Evolutionary conservation across 2,329 filamentous ascomycete genomes (phyloP).

Genomic region (Aureobasidium vineae): DNA sequence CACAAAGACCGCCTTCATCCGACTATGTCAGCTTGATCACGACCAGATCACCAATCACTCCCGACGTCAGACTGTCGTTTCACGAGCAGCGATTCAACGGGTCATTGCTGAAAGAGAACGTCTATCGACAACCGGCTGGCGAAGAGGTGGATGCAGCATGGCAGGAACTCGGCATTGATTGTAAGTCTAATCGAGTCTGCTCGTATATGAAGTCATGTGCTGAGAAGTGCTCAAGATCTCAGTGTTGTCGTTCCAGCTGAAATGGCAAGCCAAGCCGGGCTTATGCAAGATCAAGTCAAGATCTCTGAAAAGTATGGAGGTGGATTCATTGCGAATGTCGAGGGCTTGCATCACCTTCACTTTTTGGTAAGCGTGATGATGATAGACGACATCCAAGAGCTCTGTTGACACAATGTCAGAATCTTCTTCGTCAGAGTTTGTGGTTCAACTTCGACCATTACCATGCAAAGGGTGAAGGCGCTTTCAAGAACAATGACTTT

Average conservation of each 20-base stretch:
- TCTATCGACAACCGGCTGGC: constrained; percentile 52
- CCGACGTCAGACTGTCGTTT: constrained; percentile 47
- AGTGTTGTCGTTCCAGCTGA: neutral
- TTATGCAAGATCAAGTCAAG: neutral
- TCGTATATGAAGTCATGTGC: neutral
- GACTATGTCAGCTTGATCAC: no score
- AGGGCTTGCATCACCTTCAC: neutral
- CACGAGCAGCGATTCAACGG: constrained; percentile 54
- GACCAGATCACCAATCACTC: constrained; percentile 36
- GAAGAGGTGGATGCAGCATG: constrained; percentile 59
- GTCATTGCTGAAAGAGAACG: constrained; percentile 54
- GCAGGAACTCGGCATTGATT: constrained; percentile 53
- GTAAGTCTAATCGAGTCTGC: constrained; percentile 38
- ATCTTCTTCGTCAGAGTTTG: constrained; percentile 58
- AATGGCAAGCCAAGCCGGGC: neutral
- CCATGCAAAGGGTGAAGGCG: constrained; percentile 48
- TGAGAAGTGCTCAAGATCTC: neutral
- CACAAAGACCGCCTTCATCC: no score
- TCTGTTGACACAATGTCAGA: constrained; percentile 40
- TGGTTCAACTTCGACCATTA: constrained; percentile 63
- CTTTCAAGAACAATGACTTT: constrained; percentile 56
- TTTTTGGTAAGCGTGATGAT: neutral
- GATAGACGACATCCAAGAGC: neutral
- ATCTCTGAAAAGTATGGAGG: neutral
- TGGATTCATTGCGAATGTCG: neutral